Evolutionary conservation across 371 early-diverging fungal species (phyloP).

Genomic region (Mortierella sp.): DNA sequence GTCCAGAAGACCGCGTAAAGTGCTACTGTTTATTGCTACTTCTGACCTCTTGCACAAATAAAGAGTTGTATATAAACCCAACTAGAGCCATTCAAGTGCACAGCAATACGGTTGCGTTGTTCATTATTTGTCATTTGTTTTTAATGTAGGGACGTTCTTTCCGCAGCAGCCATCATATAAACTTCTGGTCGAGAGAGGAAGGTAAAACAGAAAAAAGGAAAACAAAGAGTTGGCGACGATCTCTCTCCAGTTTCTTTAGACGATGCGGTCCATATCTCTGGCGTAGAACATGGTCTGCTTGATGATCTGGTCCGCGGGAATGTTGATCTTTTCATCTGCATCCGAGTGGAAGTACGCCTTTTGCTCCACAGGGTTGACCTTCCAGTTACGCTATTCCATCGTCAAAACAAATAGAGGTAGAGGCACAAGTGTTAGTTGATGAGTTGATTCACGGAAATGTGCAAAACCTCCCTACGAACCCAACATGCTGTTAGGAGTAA

Average conservation of each 20-base stretch:
- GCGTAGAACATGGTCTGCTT: conserved; percentile 90
- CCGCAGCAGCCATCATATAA: neutral
- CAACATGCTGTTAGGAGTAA: too few species aligned
- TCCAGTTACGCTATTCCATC: conserved; percentile 82
- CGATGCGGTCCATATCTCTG: conserved; percentile 96
- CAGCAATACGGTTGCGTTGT: neutral
- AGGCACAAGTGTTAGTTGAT: neutral
- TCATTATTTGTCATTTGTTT: neutral
- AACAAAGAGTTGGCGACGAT: neutral
- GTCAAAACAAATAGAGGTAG: neutral
- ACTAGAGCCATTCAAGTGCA: neutral
- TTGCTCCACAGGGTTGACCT: conserved; percentile 81
- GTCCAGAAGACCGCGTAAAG: conserved; percentile 63
- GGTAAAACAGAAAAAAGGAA: neutral
- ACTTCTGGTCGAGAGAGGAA: neutral
- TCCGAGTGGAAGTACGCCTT: conserved; percentile 86
- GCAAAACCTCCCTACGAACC: neutral
- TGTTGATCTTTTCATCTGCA: conserved; percentile 72
- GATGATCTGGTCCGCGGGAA: conserved; percentile 89
- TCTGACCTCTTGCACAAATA: neutral
- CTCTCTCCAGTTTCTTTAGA: conserved; percentile 63
- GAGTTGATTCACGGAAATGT: neutral
- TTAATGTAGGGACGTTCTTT: neutral
- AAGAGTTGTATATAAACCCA: conserved; percentile 3
- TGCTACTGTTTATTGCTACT: neutral